These are phyloP conservation scores for Debaryomycetaceae sp. DNA, from an alignment of 1,139 yeast species.

Conservation along the genomic window DNA sequence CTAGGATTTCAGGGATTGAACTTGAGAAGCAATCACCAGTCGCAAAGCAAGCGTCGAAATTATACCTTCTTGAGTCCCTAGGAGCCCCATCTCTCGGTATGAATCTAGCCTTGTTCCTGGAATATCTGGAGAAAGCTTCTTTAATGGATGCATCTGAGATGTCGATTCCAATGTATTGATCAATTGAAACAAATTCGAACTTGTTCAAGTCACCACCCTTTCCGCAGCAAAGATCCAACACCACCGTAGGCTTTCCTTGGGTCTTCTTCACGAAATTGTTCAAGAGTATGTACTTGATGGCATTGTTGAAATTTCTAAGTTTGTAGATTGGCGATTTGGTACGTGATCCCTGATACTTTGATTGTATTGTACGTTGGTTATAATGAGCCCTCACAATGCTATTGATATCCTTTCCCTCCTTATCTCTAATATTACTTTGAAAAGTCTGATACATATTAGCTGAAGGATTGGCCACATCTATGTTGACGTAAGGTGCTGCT, in stretches of 20 bases:
- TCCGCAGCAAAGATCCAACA: constrained; percentile 91
- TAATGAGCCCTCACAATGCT: constrained; percentile 77
- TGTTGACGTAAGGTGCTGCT: constrained; percentile 28
- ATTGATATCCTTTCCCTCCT: constrained; percentile 40
- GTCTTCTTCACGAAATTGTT: constrained; percentile 55
- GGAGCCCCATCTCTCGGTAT: constrained; percentile 24
- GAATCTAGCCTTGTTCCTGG: constrained; percentile 40
- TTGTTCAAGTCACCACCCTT: constrained; percentile 96
- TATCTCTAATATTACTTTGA: constrained; percentile 36
- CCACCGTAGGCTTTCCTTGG: constrained; percentile 36
- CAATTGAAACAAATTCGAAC: constrained; percentile 72
- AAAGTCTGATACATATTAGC: constrained; percentile 34
- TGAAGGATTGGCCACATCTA: constrained; percentile 31
- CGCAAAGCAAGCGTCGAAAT: constrained; percentile 74
- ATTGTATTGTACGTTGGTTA: constrained; percentile 74
- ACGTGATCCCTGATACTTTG: constrained; percentile 59
- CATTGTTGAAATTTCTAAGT: constrained; percentile 85
- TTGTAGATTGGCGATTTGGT: constrained; percentile 80
- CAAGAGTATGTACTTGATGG: constrained; percentile 83
- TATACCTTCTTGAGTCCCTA: constrained; percentile 45
- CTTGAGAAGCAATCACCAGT: constrained; percentile 89
- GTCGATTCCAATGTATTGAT: constrained; percentile 85
- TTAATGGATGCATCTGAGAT: constrained; percentile 83
- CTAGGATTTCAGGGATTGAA: constrained; percentile 68
- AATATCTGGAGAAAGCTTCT: constrained; percentile 79